A percentile compares a stretch with the other conserved stretches of the same genome.
Evolutionary conservation across 1,284 basidiomycete species (phyloP).

Genomic region (Trametes versicolor): DNA sequence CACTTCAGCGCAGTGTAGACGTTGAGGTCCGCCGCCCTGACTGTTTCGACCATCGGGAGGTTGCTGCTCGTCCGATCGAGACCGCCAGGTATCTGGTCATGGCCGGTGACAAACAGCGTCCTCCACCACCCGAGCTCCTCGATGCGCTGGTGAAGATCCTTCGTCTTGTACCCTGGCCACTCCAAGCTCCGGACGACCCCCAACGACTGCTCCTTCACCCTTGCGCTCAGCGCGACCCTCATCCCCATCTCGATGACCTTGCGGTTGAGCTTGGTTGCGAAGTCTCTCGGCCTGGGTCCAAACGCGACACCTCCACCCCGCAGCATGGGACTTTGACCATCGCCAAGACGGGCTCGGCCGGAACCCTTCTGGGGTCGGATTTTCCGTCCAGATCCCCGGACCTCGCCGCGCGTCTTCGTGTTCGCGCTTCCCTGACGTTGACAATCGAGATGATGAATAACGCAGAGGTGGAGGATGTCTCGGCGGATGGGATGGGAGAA

Average conservation of each 20-base stretch:
- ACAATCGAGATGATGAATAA: constrained; percentile 89
- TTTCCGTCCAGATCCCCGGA: constrained; percentile 89
- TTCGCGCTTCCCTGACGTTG: constrained; percentile 90
- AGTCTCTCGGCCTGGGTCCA: constrained; percentile 91
- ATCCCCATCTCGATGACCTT: constrained; percentile 96
- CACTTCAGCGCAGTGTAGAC: constrained; percentile 85
- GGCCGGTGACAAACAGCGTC: constrained; percentile 79
- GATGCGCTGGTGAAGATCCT: constrained; percentile 65
- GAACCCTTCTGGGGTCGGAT: constrained; percentile 93
- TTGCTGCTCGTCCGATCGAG: constrained; percentile 70
- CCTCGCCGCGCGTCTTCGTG: constrained; percentile 93
- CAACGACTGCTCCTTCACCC: constrained; percentile 79
- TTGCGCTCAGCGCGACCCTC: constrained; percentile 86
- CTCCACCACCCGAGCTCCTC: constrained; percentile 69
- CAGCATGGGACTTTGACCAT: constrained; percentile 89
- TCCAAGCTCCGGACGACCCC: constrained; percentile 79
- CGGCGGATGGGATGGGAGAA: constrained; percentile 90
- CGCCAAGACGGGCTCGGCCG: constrained; percentile 91
- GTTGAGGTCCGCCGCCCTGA: constrained; percentile 70
- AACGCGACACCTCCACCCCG: constrained; percentile 93
- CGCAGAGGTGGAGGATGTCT: constrained; percentile 94
- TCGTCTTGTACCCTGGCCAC: constrained; percentile 79
- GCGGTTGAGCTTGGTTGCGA: constrained; percentile 88
- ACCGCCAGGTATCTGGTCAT: constrained; percentile 60
- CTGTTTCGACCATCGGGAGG: constrained; percentile 69